Percentiles rank a stretch among this genome's conserved stretches.
These are phyloP conservation scores for Colletotrichum graminicola DNA, from an alignment of 2,329 filamentous ascomycete genomes.

Conservation along the genomic window DNA sequence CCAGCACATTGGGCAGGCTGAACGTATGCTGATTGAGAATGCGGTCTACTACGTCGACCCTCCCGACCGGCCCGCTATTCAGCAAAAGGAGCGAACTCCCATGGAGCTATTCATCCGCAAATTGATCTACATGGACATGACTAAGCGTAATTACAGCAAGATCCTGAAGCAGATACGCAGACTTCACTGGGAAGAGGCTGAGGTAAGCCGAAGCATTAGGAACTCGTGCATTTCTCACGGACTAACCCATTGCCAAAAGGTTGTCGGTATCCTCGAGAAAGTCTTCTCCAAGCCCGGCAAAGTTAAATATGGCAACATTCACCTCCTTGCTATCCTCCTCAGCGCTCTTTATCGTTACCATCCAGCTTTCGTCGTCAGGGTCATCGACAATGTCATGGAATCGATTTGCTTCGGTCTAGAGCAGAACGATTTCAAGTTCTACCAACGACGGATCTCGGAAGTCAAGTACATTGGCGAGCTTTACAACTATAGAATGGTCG, in stretches of 20 bases:
- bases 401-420: constrained; percentile 89
- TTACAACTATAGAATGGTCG: constrained; percentile 97
- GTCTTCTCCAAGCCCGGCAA: constrained; percentile 97
- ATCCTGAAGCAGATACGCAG: constrained; percentile 94
- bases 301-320: constrained; percentile 97
- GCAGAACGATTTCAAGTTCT: constrained; percentile 97
- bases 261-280: constrained; percentile 84
- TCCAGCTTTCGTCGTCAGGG: constrained; percentile 87
- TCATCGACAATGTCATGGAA: constrained; percentile 93
- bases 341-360: constrained; percentile 93
- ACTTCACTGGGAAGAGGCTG: constrained; percentile 95
- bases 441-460: constrained; percentile 93
- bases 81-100: constrained; percentile 95
- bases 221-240: no score
- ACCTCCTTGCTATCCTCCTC: constrained; percentile 89
- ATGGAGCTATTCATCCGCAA: constrained; percentile 94
- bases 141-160: constrained; percentile 92
- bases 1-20: constrained; percentile 93
- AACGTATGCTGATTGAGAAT: constrained; percentile 98
- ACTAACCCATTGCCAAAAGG: constrained; percentile 50
- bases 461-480: constrained; percentile 97
- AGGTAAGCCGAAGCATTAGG: constrained; percentile 62
- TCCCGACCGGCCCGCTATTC: constrained; percentile 90
- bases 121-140: constrained; percentile 92
- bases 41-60: constrained; percentile 98